Base-by-base conservation (phyloP, 2,329 filamentous ascomycete genomes). In the Colletotrichum lini region DNA sequence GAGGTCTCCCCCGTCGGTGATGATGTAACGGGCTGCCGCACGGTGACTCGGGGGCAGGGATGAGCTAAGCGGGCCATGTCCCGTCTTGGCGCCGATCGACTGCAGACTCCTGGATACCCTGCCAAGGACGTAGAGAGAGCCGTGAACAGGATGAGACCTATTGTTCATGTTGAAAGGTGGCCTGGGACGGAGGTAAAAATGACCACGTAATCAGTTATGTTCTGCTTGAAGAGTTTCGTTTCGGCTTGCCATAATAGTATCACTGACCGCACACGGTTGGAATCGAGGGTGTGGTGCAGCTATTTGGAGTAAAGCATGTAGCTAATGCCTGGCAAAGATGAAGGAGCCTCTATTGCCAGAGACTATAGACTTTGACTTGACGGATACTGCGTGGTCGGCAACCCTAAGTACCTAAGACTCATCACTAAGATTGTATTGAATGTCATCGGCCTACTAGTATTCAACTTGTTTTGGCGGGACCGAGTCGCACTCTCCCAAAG, bases 401-500 rank as follows among this genome's bases (percentile, higher is more conserved):
- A n/a, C 8, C n/a, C 7, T 1, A 26, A 18, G 21, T 42, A 10
- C 15, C 26, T 13, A 21, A 18, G 18, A 8, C 35, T 38, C 9
- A 38, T 38, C 35, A 38, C 38, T 30, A 42, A 26, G 35, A 30
- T 21, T 26, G 38, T 8, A 47, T 21, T 15, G 54, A 30, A 44
- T 13, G 30, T 38, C 18, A 38, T 52, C 16, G 5, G 44, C 3
- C 8, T 5, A 16, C 12, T n/a, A 8, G 18, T 16, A 18, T 38
- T 65, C 40, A 54, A 44, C 13, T 9, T 26, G 9, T 4, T 44
- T 44, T 57, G 30, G 69, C 49, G 9, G 64, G 63, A 4, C 67
- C 65, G 16, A 84, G 73, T 21, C 72, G 75, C 44, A 88, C 74
- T 50, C 74, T 82, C 0, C 87, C 89, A 68, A 79, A 83, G 15